Conservation (phyloP, 768 basidiomycete species). For the Podaxis sp. region DNA sequence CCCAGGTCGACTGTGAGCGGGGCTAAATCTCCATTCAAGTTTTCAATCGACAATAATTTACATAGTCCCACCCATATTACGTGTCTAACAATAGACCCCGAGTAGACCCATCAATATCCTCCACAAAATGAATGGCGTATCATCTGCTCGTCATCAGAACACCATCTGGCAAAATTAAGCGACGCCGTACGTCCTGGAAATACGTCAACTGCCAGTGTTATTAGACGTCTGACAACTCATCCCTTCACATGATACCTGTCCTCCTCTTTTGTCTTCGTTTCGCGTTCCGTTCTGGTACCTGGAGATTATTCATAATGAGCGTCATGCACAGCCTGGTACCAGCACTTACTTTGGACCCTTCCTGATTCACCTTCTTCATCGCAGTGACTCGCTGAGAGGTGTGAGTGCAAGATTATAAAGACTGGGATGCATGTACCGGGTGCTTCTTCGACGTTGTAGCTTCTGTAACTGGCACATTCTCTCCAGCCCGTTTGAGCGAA, state of each 20-base stretch:
- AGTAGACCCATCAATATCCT: neutral
- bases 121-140: neutral
- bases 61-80: neutral
- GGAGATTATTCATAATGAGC: neutral
- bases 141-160: neutral
- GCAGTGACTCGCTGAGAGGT: neutral
- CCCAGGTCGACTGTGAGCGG: neutral
- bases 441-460: slow-evolving; percentile 1
- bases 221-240: neutral
- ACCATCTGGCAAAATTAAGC: neutral
- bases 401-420: neutral
- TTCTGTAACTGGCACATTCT: neutral
- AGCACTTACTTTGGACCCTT: neutral
- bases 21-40: neutral
- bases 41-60: neutral
- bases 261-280: slow-evolving; percentile 7
- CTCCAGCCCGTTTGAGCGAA: neutral
- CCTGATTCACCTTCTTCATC: slow-evolving; percentile 2
- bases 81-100: neutral
- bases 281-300: neutral
- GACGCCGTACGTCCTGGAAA: neutral
- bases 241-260: neutral
- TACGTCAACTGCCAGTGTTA: neutral
- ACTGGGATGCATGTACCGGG: neutral
- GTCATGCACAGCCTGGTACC: neutral